Conservation (phyloP, 2,329 filamentous ascomycete species). For the Seiridium unicorne region DNA sequence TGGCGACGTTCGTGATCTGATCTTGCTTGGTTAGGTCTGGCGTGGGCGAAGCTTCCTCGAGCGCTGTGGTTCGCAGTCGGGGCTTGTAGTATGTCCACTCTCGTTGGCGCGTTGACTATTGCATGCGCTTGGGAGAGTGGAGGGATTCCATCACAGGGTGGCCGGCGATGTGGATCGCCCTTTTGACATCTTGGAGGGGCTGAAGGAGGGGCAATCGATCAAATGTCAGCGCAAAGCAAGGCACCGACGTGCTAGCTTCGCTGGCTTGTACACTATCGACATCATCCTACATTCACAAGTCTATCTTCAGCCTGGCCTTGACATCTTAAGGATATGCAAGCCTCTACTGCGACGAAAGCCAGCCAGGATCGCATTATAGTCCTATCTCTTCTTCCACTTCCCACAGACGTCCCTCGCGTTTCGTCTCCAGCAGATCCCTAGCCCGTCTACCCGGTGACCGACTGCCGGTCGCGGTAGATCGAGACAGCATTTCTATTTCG, state of each 20-base stretch:
- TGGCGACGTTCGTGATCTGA: background rate
- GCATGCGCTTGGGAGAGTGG: background rate
- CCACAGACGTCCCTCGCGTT: background rate
- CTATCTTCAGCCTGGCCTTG: no score
- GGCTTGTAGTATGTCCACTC: background rate
- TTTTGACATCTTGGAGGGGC: background rate
- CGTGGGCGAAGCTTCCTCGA: background rate
- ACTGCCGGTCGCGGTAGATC: background rate
- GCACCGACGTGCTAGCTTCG: background rate
- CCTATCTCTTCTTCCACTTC: no score
- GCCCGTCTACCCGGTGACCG: background rate
- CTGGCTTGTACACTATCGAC: background rate
- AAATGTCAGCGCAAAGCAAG: background rate
- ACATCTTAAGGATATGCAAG: no score
- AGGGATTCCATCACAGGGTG: background rate
- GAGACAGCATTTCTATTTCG: background rate
- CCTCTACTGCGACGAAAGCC: no score
- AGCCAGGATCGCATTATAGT: no score
- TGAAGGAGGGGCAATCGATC: background rate
- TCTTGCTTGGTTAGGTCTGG: background rate
- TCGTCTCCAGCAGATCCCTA: background rate
- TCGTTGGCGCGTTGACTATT: background rate
- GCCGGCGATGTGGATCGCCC: background rate
- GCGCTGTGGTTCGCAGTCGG: background rate
- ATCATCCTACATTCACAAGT: background rate